Percentiles rank a stretch among this genome's conserved stretches.
These are phyloP conservation scores for Anaeramoeba flamelloides DNA, from an alignment of 78 protist species.

Conservation along the genomic window DNA sequence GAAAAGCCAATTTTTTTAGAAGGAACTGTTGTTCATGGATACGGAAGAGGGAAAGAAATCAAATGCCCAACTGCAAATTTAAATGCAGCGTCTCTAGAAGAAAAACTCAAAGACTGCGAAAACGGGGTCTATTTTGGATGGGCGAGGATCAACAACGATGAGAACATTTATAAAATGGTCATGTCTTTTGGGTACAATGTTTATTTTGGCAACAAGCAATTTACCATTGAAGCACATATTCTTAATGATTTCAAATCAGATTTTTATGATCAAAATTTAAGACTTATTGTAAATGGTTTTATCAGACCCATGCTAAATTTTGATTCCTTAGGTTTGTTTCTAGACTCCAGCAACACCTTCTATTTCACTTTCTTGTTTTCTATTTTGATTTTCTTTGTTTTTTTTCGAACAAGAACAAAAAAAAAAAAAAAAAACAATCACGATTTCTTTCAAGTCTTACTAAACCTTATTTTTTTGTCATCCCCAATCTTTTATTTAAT, in stretches of 20 bases:
- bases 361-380: too few species aligned
- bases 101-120: not conserved
- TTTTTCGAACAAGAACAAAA: too few species aligned
- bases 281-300: not conserved
- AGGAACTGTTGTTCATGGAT: constrained; percentile 16
- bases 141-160: constrained; percentile 4
- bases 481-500: too few species aligned
- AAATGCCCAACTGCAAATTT: constrained; percentile 11
- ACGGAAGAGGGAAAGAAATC: constrained; percentile 9
- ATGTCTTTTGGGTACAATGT: constrained; percentile 17
- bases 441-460: too few species aligned
- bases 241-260: constrained; percentile 1
- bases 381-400: too few species aligned
- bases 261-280: constrained; percentile 6
- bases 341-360: too few species aligned
- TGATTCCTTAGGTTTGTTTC: too few species aligned
- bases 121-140: constrained; percentile 7
- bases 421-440: too few species aligned
- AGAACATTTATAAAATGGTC: not conserved
- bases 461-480: too few species aligned
- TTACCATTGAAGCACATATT: constrained; percentile 16
- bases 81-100: not conserved
- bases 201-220: not conserved
- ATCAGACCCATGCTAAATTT: not conserved
- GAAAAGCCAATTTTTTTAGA: too few species aligned